Evolutionary conservation across 169 alveolate species (phyloP).

Genomic region (Babesia bigemina): DNA sequence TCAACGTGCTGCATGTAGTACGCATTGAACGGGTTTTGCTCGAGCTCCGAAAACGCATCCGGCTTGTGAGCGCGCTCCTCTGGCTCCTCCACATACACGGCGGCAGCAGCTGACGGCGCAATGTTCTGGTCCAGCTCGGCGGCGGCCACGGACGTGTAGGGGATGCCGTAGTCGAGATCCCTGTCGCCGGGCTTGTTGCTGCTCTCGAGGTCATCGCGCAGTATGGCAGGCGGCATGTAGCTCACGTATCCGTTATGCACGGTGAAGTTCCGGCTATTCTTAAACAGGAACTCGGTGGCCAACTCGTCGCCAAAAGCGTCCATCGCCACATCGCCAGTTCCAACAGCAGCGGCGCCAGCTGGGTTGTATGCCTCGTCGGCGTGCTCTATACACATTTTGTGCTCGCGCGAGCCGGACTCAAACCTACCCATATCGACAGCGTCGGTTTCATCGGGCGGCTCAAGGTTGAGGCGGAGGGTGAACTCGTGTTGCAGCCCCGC

Average conservation of each 20-base stretch:
- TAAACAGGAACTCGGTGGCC: conserved; percentile 8
- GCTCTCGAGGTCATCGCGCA: conserved; percentile 26
- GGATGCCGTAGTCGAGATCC: conserved; percentile 28
- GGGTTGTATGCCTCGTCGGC: background rate
- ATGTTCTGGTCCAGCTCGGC: conserved; percentile 19
- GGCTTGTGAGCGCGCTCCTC: background rate
- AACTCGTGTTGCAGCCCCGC: conserved; percentile 18
- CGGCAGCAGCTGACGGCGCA: background rate
- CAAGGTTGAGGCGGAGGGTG: conserved; percentile 16
- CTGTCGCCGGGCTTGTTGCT: background rate
- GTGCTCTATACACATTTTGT: background rate
- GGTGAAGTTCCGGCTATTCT: conserved; percentile 1
- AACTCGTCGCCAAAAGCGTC: conserved; percentile 6
- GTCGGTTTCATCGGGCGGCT: conserved; percentile 7
- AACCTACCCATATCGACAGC: background rate
- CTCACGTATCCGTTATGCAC: conserved; percentile 2
- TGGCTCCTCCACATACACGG: background rate
- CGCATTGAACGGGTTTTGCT: conserved; percentile 25
- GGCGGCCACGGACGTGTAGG: conserved; percentile 1
- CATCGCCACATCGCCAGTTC: background rate
- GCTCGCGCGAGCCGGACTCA: too few species aligned
- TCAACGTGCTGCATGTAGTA: conserved; percentile 50
- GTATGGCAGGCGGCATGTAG: background rate
- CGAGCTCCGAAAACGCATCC: background rate
- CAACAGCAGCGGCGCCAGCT: background rate